Evolutionary conservation across 306 rosid genomes (phyloP), one percentile per base, ranked within the genome.

Genomic region (Carpinus viminea): DNA sequence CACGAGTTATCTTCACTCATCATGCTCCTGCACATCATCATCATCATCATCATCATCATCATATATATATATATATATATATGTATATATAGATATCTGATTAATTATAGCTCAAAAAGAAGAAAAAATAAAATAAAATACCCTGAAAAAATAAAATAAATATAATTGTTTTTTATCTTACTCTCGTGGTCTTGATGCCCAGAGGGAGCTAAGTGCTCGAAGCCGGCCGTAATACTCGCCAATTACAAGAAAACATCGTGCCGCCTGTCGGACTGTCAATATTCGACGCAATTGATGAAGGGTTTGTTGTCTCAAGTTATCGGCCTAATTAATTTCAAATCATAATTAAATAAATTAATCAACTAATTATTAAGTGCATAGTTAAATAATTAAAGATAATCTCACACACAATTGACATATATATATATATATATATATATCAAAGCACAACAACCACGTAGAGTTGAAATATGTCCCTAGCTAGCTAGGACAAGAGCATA

Each of bases 101-200:
- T 41, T 41, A 41, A 41, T 41, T 41, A 41, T 0, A 38, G 5
- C 43, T 38, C 43, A 38, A 4, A 38, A 38, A 38, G 6, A 38
- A 4, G 4, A 38, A 38, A 36, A 3, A 38, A 5, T 38, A 38
- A 41, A 5, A 7, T 2, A 7, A 4, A 38, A 38, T 4, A 38
- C 43, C 43, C 43, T 0, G 6, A 38, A 38, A 36, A 3, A 38
- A 5, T 38, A 38, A 41, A 5, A 8, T 2, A 7, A 4, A 38
- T 15, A 26, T 28, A 41, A 41, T 41, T 41, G 52, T 9, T 13
- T 12, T n/a, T 10, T 17, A 18, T 57, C 88, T 83, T 89, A 92
- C 97, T 95, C 97, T 82, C 94, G 77, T 7, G 98, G 97, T 82
- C 96, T 86, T 21, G 97, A 88, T 12, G 93, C 86, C 99, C 99